Evolutionary conservation across 2,329 filamentous ascomycete genomes (phyloP).

Genomic region (Amauroascus niger): DNA sequence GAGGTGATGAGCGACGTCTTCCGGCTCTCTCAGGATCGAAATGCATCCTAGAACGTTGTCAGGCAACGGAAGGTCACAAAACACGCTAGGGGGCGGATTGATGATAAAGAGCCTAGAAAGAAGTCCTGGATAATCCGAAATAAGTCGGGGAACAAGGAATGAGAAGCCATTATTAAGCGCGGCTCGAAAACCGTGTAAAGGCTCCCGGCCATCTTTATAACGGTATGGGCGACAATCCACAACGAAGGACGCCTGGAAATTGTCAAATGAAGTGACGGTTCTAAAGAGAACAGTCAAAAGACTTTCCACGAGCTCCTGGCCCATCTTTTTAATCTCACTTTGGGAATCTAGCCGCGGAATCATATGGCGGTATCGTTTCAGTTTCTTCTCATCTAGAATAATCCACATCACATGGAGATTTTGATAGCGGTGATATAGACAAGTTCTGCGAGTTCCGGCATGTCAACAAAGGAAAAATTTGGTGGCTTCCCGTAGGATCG

Average conservation of each 20-base stretch:
- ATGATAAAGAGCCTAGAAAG: constrained; percentile 3
- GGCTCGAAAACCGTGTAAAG: not conserved
- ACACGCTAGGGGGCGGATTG: not conserved
- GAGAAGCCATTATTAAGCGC: not conserved
- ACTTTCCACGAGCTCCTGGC: not conserved
- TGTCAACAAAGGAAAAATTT: not conserved
- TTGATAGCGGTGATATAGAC: constrained; percentile 1
- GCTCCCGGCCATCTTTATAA: too few relatives aligned
- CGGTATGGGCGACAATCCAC: constrained; percentile 3
- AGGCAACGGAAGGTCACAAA: not conserved
- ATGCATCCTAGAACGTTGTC: not conserved
- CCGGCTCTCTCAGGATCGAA: not conserved
- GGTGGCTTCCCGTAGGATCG: not conserved
- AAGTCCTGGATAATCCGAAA: not conserved
- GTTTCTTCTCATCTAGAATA: constrained; percentile 2
- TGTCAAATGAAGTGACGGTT: not conserved
- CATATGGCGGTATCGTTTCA: not conserved
- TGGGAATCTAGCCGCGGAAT: not conserved
- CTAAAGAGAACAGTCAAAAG: not conserved
- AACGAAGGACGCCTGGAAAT: not conserved
- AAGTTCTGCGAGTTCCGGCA: not conserved
- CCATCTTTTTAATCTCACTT: not conserved
- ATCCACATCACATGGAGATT: constrained; percentile 7
- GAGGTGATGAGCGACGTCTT: not conserved
- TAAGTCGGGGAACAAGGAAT: not conserved